Evolutionary conservation across 2,329 filamentous ascomycete species (phyloP).

Genomic region (Trichoderma sp.): DNA sequence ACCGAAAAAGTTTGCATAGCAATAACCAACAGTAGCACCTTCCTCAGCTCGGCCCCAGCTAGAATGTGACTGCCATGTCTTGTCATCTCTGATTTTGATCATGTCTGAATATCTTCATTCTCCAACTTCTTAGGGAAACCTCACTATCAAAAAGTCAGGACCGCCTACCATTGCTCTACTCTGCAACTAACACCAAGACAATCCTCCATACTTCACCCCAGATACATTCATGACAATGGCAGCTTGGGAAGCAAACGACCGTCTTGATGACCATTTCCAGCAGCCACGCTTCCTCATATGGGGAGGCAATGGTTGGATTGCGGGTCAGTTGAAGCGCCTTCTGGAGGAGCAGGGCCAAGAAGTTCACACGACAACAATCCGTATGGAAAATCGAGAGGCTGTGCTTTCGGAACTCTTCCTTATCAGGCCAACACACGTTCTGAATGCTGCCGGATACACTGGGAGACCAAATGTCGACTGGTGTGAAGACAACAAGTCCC

Average conservation of each 20-base stretch:
- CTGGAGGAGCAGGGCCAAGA: constrained; percentile 60
- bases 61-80: neutral
- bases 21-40: neutral
- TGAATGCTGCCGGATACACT: constrained; percentile 65
- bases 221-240: neutral
- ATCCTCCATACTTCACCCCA: neutral
- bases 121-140: neutral
- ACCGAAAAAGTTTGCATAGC: neutral
- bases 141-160: neutral
- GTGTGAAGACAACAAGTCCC: constrained; percentile 68
- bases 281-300: constrained; percentile 57
- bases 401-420: constrained; percentile 56
- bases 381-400: constrained; percentile 62
- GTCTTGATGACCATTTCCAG: neutral
- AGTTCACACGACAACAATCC: constrained; percentile 58
- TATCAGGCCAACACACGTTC: constrained; percentile 63
- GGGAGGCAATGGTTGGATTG: constrained; percentile 63
- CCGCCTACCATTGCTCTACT: neutral
- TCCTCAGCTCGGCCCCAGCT: neutral
- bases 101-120: neutral
- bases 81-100: neutral
- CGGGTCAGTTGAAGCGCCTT: constrained; percentile 58
- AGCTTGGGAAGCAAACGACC: neutral
- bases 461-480: constrained; percentile 68
- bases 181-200: neutral